These are phyloP conservation scores for Grosmannia huntii DNA, from an alignment of 2,329 filamentous ascomycete species.

Conservation along the genomic window DNA sequence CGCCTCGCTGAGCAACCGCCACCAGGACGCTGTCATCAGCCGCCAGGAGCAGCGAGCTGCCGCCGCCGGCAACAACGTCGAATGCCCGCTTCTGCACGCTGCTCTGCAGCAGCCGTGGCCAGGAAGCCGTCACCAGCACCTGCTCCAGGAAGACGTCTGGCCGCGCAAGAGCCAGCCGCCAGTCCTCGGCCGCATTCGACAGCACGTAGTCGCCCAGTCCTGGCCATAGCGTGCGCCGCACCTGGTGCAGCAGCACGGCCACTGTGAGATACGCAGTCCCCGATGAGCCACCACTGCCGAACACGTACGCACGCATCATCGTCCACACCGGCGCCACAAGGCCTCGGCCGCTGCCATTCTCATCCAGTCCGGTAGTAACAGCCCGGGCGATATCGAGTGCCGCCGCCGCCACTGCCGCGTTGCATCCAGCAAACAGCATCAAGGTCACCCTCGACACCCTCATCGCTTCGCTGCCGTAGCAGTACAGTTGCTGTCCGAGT, in stretches of 20 bases:
- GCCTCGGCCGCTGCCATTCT: background rate
- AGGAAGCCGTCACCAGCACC: constrained; percentile 12
- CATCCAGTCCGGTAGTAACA: background rate
- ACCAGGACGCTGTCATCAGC: background rate
- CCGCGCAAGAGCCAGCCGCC: constrained; percentile 22
- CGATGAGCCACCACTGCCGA: constrained; percentile 16
- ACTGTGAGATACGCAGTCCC: constrained; percentile 17
- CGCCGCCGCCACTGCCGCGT: background rate
- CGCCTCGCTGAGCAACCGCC: background rate
- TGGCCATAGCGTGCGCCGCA: constrained; percentile 21
- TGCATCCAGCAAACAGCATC: background rate
- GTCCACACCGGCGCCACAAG: constrained; percentile 5
- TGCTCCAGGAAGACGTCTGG: constrained; percentile 23
- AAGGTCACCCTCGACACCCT: background rate
- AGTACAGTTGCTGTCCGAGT: background rate
- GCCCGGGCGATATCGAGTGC: background rate
- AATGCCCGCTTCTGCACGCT: constrained; percentile 9
- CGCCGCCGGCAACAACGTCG: constrained; percentile 9
- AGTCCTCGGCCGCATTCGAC: constrained; percentile 19
- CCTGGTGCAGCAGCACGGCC: constrained; percentile 26
- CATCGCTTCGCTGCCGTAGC: background rate
- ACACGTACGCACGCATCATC: constrained; percentile 10
- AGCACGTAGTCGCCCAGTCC: constrained; percentile 19
- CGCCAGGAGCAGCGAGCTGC: constrained; percentile 2
- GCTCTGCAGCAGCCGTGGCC: constrained; percentile 3